A percentile compares a stretch with the other conserved stretches of the same genome.
These are phyloP conservation scores for Babesia ovata DNA, from an alignment of 169 alveolate species.

Conservation along the genomic window DNA sequence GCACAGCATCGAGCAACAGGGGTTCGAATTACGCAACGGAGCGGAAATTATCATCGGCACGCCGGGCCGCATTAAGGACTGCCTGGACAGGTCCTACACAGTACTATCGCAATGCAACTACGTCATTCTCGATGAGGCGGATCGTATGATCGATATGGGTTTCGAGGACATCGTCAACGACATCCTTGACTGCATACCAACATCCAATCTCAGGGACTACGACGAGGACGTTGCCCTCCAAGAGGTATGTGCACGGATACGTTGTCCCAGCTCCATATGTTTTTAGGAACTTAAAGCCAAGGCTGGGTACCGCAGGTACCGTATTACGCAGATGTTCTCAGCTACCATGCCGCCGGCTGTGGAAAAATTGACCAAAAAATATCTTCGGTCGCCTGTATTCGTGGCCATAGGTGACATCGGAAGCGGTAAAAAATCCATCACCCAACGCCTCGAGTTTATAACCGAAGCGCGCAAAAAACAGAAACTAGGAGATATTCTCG, in stretches of 20 bases:
- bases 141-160: slow-evolving; percentile 96
- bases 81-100: slow-evolving; percentile 88
- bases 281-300: slow-evolving; percentile 83
- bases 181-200: slow-evolving; percentile 88
- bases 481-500: slow-evolving; percentile 71
- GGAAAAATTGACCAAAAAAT: slow-evolving; percentile 89
- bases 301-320: slow-evolving; percentile 86
- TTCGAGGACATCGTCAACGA: slow-evolving; percentile 93
- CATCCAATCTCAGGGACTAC: slow-evolving; percentile 82
- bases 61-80: slow-evolving; percentile 96
- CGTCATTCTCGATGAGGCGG: slow-evolving; percentile 97
- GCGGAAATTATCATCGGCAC: slow-evolving; percentile 96
- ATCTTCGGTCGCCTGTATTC: slow-evolving; percentile 87
- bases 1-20: slow-evolving; percentile 90
- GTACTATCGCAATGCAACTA: slow-evolving; percentile 91
- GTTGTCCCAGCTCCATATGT: neutral
- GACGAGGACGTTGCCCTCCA: slow-evolving; percentile 85
- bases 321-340: slow-evolving; percentile 92
- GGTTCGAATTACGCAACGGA: slow-evolving; percentile 88
- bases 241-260: slow-evolving; percentile 58
- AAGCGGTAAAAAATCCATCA: slow-evolving; percentile 91
- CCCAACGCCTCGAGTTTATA: slow-evolving; percentile 88
- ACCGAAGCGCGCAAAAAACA: slow-evolving; percentile 85
- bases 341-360: slow-evolving; percentile 97
- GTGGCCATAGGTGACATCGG: slow-evolving; percentile 95